Evolutionary conservation across 306 rosid genomes (phyloP).

Genomic region (Gastrolobium bilobum): DNA sequence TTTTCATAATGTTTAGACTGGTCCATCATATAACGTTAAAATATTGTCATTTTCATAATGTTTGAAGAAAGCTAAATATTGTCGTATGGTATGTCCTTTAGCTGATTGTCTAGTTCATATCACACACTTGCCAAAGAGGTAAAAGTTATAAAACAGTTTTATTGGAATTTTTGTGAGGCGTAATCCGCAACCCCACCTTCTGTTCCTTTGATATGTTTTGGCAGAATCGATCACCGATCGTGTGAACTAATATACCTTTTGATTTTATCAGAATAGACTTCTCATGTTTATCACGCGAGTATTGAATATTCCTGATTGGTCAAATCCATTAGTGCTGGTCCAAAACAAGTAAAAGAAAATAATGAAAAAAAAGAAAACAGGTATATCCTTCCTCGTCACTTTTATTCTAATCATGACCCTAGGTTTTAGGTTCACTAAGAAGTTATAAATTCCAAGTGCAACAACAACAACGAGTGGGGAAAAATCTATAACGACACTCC

Average conservation of each 20-base stretch:
- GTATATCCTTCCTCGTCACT: background rate
- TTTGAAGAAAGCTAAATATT: background rate
- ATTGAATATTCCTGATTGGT: background rate
- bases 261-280: background rate
- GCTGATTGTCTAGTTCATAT: background rate
- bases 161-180: background rate
- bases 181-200: conserved; percentile 8
- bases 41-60: conserved; percentile 12
- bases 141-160: background rate
- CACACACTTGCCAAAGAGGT: conserved; percentile 26
- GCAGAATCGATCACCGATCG: background rate
- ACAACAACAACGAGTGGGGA: too few relatives aligned
- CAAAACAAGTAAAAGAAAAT: background rate
- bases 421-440: background rate
- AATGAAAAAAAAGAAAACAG: background rate
- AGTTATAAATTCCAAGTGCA: too few relatives aligned
- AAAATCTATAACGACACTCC: too few relatives aligned
- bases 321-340: background rate
- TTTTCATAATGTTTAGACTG: too few relatives aligned
- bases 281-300: background rate
- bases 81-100: background rate
- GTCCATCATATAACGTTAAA: background rate
- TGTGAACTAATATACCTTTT: background rate
- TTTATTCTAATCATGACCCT: background rate
- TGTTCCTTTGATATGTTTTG: too few relatives aligned